These are phyloP conservation scores for Malus fusca DNA, from an alignment of 306 rosid genomes.

Conservation along the genomic window DNA sequence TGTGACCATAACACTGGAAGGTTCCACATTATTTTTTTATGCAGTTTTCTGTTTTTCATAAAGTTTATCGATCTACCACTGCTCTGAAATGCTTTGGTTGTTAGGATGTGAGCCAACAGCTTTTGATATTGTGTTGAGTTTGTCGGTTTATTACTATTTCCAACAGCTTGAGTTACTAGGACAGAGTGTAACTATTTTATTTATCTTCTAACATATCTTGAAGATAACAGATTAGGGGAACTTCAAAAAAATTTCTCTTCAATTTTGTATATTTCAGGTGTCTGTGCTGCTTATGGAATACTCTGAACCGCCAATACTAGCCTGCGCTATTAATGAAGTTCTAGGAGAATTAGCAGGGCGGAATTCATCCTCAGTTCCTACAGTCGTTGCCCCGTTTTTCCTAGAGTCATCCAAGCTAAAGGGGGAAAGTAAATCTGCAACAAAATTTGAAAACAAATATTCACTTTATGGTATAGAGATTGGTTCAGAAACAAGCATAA, in stretches of 20 bases:
- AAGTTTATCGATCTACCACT: no score
- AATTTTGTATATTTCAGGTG: slow-evolving; percentile 36
- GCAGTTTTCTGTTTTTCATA: no score
- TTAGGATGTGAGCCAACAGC: not conserved
- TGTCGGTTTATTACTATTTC: not conserved
- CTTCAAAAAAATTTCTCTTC: not conserved
- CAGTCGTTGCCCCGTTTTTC: slow-evolving; percentile 52
- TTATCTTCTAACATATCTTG: not conserved
- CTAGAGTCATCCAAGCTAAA: slow-evolving; percentile 54
- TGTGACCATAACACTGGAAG: no score
- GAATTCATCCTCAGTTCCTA: slow-evolving; percentile 33
- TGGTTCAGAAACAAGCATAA: slow-evolving; percentile 51
- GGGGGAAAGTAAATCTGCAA: slow-evolving; percentile 33
- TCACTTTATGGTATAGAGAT: slow-evolving; percentile 40
- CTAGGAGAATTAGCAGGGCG: slow-evolving; percentile 38
- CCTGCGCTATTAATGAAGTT: slow-evolving; percentile 67
- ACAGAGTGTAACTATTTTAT: not conserved
- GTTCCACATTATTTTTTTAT: no score
- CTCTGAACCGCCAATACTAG: slow-evolving; percentile 62
- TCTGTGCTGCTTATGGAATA: slow-evolving; percentile 55
- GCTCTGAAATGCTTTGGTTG: no score
- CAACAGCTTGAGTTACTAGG: not conserved
- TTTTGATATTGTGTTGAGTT: no score
- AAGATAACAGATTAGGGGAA: not conserved
- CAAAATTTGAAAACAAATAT: slow-evolving; percentile 18